Percentiles rank a stretch among this genome's conserved stretches.
These are phyloP conservation scores for Epicoccum sorghinum DNA, from an alignment of 2,329 filamentous ascomycete species.

Conservation along the genomic window DNA sequence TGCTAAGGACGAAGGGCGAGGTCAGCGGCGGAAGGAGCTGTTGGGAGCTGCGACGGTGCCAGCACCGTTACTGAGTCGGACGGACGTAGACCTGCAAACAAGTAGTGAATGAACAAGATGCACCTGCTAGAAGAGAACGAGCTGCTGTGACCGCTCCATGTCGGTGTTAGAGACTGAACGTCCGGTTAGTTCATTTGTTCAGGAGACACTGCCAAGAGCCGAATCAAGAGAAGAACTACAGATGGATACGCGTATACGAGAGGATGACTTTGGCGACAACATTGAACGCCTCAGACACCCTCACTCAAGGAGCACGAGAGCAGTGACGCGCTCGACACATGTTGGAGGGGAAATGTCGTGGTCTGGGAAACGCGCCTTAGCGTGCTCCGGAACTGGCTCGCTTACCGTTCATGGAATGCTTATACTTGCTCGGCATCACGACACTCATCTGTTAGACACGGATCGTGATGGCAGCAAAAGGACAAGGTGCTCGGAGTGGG, in stretches of 20 bases:
- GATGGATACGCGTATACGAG: background rate
- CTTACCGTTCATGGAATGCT: conserved; percentile 10
- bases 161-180: conserved; percentile 1
- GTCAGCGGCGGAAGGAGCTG: background rate
- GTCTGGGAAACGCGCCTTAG: conserved; percentile 11
- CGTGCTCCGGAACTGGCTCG: conserved; percentile 12
- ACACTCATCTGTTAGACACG: background rate
- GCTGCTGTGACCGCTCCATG: conserved; percentile 1
- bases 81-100: background rate
- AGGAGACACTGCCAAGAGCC: conserved; percentile 13
- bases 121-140: conserved; percentile 9
- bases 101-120: background rate
- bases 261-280: background rate
- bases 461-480: background rate
- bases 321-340: background rate
- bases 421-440: conserved; percentile 7
- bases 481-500: too few species aligned
- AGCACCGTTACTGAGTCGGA: conserved; percentile 4
- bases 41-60: conserved; percentile 8
- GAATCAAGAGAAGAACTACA: conserved; percentile 11
- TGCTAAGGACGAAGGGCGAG: background rate
- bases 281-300: background rate
- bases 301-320: background rate
- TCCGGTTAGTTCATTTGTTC: conserved; percentile 5
- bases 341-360: conserved; percentile 4